Percentiles rank a stretch among this genome's conserved stretches.
Evolutionary conservation across 192 early-diverging fungal genomes (phyloP).

Genomic region (Coemansia furcata): DNA sequence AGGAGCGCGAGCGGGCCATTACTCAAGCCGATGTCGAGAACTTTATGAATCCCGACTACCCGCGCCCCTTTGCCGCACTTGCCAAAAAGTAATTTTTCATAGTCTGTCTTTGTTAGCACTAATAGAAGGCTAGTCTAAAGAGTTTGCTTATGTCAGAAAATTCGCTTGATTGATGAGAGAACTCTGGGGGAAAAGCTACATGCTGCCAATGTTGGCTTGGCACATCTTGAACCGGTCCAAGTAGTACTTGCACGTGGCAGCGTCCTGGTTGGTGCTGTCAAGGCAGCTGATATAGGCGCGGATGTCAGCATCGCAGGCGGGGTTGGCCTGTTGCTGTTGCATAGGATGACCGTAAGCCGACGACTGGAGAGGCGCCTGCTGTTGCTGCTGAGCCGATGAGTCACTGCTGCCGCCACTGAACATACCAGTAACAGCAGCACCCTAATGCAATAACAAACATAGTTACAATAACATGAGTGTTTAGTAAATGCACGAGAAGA

Average conservation of each 20-base stretch:
- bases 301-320: constrained; percentile 68
- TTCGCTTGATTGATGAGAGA: background rate
- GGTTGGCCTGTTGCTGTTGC: constrained; percentile 22
- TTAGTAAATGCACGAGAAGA: background rate
- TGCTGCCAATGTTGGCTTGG: constrained; percentile 47
- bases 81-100: constrained; percentile 26
- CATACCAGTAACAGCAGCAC: constrained; percentile 37
- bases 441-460: constrained; percentile 13
- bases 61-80: constrained; percentile 36
- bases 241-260: constrained; percentile 84
- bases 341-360: constrained; percentile 3
- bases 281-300: constrained; percentile 86
- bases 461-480: background rate
- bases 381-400: constrained; percentile 40
- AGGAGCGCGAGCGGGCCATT: constrained; percentile 63
- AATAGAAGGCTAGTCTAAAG: background rate
- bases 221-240: constrained; percentile 90
- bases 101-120: background rate
- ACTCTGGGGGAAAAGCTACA: background rate
- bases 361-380: constrained; percentile 26
- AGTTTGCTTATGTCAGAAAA: background rate
- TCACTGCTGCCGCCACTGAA: constrained; percentile 48
- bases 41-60: constrained; percentile 62
- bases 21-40: constrained; percentile 62
- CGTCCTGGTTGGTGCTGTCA: constrained; percentile 76